Conservation (phyloP, 1,139 yeast genomes). For the Wickerhamomyces sp. region DNA sequence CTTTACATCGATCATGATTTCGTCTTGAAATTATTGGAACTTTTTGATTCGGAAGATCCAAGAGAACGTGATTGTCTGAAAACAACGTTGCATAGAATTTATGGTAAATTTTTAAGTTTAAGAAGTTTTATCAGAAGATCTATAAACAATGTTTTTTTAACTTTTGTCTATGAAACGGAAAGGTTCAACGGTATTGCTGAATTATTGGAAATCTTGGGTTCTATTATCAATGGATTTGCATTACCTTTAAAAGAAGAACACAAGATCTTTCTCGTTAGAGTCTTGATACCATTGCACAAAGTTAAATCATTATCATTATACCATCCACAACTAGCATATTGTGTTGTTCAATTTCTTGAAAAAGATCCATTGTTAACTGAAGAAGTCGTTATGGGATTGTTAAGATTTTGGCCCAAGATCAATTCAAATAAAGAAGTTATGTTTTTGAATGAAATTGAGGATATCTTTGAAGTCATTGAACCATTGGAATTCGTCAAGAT, state of each 20-base stretch:
- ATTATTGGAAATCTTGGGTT: conserved; percentile 87
- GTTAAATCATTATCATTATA: conserved; percentile 82
- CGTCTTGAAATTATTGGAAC: conserved; percentile 71
- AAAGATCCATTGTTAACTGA: conserved; percentile 90
- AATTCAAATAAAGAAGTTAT: conserved; percentile 93
- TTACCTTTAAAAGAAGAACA: conserved; percentile 96
- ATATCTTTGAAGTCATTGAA: conserved; percentile 93
- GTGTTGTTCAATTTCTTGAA: conserved; percentile 93
- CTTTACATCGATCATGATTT: conserved; percentile 91
- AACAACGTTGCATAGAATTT: conserved; percentile 90
- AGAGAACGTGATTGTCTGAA: conserved; percentile 93
- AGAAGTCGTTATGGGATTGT: conserved; percentile 88
- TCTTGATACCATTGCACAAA: conserved; percentile 90
- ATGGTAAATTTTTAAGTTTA: conserved; percentile 88
- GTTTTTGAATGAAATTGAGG: conserved; percentile 94
- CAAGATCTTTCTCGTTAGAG: conserved; percentile 81
- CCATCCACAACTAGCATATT: conserved; percentile 95
- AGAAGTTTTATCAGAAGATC: conserved; percentile 90
- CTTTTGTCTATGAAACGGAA: conserved; percentile 92
- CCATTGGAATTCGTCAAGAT: conserved; percentile 88
- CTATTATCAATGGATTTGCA: conserved; percentile 97
- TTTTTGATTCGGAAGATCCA: conserved; percentile 95
- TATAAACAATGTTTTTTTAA: conserved; percentile 86
- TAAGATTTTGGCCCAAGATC: conserved; percentile 96
- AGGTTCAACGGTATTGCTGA: conserved; percentile 96